Evolutionary conservation across 805 yeast species (phyloP), one percentile per base, ranked within the genome.

Genomic region (Wickerhamomyces queroliae): DNA sequence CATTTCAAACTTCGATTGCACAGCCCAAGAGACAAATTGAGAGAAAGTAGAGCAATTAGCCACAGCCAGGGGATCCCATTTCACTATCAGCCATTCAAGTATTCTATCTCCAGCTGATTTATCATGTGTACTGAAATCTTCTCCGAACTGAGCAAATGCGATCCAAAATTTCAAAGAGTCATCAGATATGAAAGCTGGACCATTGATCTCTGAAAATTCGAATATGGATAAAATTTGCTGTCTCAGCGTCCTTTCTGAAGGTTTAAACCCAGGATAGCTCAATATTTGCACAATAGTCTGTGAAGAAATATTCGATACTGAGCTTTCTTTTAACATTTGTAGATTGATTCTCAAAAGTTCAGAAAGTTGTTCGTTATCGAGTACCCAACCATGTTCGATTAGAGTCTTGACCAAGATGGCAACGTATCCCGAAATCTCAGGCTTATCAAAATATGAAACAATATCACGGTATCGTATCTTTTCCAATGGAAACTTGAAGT

Each of bases 151-250:
- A 13, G 67, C 55, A 3, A 74, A 45, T 1, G 64, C 47, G 37
- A 64, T 57, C 90, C 90, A 83, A 45, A 82, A 75, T 12, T 53
- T 46, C 22, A 76, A 58, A 4, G 83, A 62, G 35, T 70, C 75
- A 32, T 70, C 61, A 35, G 70, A 64, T 1, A 80, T 38, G 1
- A 45, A 19, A 1, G 59, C 51, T 2, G 93, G 91, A 0, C 91
- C 91, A 53, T 72, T 74, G 1, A 79, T 61, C 33, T 76, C 82
- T 0, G 84, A 61, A 6, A 73, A 52, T 27, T 79, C 83, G 35
- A 74, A 59, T 2, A 78, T 38, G 22, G 71, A 72, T 31, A 70
- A 72, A 24, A 79, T 55, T 44, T 73, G 75, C 33, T 66, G 72
- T 4, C 62, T 40, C 8, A 78, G 48, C 0, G 73, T 55, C 8